Conservation (phyloP, 2,329 filamentous ascomycete species). For the Fusarium acutatum region DNA sequence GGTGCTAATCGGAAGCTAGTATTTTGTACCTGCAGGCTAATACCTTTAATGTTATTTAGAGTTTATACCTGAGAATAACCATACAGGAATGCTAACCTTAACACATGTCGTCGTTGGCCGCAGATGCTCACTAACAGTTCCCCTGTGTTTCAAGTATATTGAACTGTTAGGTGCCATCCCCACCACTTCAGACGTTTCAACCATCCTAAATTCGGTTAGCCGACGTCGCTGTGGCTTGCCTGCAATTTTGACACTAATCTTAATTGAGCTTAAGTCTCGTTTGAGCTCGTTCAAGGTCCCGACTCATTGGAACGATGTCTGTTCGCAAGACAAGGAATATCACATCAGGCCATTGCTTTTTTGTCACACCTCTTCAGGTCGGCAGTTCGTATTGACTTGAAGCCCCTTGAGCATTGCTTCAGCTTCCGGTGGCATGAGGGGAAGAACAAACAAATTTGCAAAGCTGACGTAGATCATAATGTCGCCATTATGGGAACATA, state of each 20-base stretch:
- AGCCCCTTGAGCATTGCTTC: background rate
- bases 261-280: background rate
- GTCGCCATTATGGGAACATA: background rate
- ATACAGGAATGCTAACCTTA: background rate
- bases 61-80: background rate
- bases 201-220: background rate
- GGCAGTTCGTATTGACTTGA: background rate
- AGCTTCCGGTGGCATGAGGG: background rate
- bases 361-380: background rate
- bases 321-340: background rate
- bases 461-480: background rate
- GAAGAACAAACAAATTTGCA: background rate
- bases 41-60: background rate
- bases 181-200: background rate
- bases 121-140: background rate
- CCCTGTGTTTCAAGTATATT: background rate
- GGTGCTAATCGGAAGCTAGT: background rate
- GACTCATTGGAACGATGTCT: background rate
- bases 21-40: background rate
- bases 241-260: background rate
- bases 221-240: rapidly evolving
- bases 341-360: background rate
- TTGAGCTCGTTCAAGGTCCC: background rate
- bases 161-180: background rate
- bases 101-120: too few relatives aligned